phyloP scores from a whole-genome alignment of 225 moss, liverwort and hornwort genomes.

The Physcomitrium patens region DNA sequence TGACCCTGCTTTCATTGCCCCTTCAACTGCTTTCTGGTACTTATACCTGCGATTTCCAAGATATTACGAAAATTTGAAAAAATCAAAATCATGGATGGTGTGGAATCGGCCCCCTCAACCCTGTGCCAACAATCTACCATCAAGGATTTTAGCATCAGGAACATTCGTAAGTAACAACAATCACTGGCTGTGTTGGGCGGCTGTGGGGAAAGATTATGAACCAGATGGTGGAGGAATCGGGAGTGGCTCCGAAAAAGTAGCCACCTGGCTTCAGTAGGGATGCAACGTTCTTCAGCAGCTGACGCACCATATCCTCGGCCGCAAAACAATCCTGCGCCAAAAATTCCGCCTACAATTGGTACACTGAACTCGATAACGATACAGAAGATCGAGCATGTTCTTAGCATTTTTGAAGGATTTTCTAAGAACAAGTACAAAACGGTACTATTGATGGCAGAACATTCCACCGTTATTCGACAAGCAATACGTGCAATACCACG shows the following conservation, averaged over 20 bases:
- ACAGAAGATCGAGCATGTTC: not conserved
- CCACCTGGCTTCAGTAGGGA: conserved; percentile 91
- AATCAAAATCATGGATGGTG: not conserved
- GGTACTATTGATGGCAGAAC: too few species aligned
- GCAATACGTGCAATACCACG: too few species aligned
- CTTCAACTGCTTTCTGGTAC: conserved; percentile 98
- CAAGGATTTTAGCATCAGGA: not conserved
- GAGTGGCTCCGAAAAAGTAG: conserved; percentile 90
- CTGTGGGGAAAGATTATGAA: conserved; percentile 46
- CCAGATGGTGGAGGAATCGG: conserved; percentile 99
- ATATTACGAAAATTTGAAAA: not conserved
- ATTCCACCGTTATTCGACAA: too few species aligned
- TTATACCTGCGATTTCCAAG: conserved; percentile 65
- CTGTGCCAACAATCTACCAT: not conserved
- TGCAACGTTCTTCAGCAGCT: conserved; percentile 82
- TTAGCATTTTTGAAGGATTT: too few species aligned
- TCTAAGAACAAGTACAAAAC: too few species aligned
- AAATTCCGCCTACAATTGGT: conserved; percentile 24
- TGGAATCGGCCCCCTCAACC: conserved; percentile 1
- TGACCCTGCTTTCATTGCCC: conserved; percentile 87
- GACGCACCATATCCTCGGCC: conserved; percentile 82
- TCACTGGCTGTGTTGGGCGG: conserved; percentile 25
- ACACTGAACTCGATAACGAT: not conserved
- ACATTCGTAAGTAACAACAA: not conserved
- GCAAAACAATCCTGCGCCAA: conserved; percentile 77